These are phyloP conservation scores for Clavulina sp. DNA, from an alignment of 768 basidiomycete species.

Conservation along the genomic window DNA sequence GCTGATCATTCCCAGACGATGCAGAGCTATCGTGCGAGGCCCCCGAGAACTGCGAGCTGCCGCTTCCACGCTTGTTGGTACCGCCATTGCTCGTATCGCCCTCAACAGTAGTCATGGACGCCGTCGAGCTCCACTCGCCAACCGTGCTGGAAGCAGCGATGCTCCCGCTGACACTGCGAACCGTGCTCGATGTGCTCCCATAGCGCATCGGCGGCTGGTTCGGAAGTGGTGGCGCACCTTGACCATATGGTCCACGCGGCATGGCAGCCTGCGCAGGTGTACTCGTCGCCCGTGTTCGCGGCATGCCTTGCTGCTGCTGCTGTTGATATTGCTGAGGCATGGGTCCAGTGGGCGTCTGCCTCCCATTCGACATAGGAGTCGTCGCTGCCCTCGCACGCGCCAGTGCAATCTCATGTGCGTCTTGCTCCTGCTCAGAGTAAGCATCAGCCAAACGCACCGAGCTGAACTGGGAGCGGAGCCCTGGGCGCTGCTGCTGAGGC, in stretches of 20 bases:
- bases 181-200: too few relatives aligned
- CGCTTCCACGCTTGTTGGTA: slow-evolving; percentile 58
- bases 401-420: too few relatives aligned
- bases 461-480: slow-evolving; percentile 52
- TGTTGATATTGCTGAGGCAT: slow-evolving; percentile 5
- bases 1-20: not conserved
- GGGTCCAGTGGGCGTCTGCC: not conserved
- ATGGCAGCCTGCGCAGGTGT: slow-evolving; percentile 13
- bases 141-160: too few relatives aligned
- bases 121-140: too few relatives aligned
- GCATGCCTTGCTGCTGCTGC: slow-evolving; percentile 6
- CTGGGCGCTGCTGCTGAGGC: not conserved
- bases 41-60: not conserved
- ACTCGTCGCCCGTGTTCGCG: not conserved
- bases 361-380: too few relatives aligned
- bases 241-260: not conserved
- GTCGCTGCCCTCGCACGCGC: too few relatives aligned
- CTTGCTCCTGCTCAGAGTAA: slow-evolving; percentile 32
- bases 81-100: too few relatives aligned
- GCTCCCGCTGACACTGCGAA: too few relatives aligned
- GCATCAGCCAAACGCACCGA: slow-evolving; percentile 38
- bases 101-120: too few relatives aligned
- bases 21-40: not conserved
- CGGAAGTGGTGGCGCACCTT: not conserved
- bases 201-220: not conserved